A percentile compares a stretch with the other conserved stretches of the same genome.
Evolutionary conservation across 2,329 filamentous ascomycete species (phyloP).

Genomic region (Penicillium sp.): DNA sequence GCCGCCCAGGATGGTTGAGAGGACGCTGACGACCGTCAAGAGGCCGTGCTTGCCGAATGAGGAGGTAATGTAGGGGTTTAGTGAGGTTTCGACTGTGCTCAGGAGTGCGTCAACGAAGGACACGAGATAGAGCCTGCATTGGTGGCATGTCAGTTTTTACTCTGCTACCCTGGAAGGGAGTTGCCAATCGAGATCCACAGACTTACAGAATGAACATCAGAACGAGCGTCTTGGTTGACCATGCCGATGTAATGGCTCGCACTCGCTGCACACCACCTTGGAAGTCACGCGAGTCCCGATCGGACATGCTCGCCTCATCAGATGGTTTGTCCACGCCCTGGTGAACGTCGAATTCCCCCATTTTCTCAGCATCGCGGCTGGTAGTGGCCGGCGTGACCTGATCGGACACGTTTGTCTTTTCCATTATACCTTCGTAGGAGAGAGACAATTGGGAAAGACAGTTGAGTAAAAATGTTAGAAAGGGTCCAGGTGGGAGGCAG

Average conservation of each 20-base stretch:
- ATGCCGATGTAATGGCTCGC: slow-evolving; percentile 6
- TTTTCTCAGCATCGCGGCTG: not conserved
- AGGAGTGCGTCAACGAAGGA: slow-evolving; percentile 8
- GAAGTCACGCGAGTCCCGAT: not conserved
- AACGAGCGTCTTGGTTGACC: slow-evolving; percentile 5
- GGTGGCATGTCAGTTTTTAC: not conserved
- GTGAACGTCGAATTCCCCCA: not conserved
- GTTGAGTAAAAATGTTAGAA: no score
- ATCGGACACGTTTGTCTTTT: not conserved
- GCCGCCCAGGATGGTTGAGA: slow-evolving; percentile 9
- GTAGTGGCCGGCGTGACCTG: not conserved
- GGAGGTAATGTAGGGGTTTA: slow-evolving; percentile 8
- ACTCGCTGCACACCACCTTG: slow-evolving; percentile 7
- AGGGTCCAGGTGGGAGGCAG: not conserved
- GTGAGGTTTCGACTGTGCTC: not conserved
- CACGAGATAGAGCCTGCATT: slow-evolving; percentile 6
- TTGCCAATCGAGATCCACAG: not conserved
- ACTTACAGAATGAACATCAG: slow-evolving; percentile 11
- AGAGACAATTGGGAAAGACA: no score
- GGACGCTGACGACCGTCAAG: slow-evolving; percentile 6
- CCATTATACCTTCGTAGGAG: not conserved
- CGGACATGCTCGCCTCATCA: not conserved
- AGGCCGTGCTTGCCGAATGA: slow-evolving; percentile 5
- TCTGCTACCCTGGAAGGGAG: no score
- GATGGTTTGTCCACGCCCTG: not conserved